phyloP scores from a whole-genome alignment of 1,284 basidiomycete genomes.

The Boletus subluridellus region DNA sequence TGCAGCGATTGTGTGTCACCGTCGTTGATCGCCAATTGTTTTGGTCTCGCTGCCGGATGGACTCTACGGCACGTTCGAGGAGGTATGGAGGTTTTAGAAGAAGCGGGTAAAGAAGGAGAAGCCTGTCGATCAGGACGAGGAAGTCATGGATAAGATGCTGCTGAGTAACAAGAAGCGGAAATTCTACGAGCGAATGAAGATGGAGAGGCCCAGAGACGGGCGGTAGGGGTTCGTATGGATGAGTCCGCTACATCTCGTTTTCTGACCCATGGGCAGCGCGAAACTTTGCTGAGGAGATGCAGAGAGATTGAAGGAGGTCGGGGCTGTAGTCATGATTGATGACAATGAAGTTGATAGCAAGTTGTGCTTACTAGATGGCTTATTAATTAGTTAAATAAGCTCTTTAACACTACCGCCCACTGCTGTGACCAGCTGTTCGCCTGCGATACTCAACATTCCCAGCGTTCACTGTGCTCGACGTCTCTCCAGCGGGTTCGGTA shows the following conservation, averaged over 20 bases:
- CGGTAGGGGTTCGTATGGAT: slow-evolving; percentile 66
- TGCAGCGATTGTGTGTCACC: slow-evolving; percentile 79
- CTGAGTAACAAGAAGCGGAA: slow-evolving; percentile 97
- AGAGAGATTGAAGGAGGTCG: no score
- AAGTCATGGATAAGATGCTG: slow-evolving; percentile 97
- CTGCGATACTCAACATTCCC: not conserved
- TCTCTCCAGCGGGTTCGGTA: not conserved
- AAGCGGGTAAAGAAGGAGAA: slow-evolving; percentile 41
- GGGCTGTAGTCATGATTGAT: no score
- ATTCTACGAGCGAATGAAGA: slow-evolving; percentile 95
- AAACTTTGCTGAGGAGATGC: no score
- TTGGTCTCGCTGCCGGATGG: slow-evolving; percentile 88
- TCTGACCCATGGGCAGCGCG: no score
- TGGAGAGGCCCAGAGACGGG: slow-evolving; percentile 70
- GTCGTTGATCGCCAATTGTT: slow-evolving; percentile 87
- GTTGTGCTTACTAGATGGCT: slow-evolving; percentile 3
- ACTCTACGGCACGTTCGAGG: slow-evolving; percentile 78
- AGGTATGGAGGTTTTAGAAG: slow-evolving; percentile 68
- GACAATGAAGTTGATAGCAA: not conserved
- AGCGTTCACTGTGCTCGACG: slow-evolving; percentile 9
- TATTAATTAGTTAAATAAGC: slow-evolving; percentile 17
- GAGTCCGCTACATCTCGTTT: not conserved
- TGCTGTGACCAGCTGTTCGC: not conserved
- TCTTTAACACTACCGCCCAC: not conserved
- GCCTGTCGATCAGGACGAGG: slow-evolving; percentile 49